Evolutionary conservation across 805 yeast genomes (phyloP).

Genomic region (Candida montana): DNA sequence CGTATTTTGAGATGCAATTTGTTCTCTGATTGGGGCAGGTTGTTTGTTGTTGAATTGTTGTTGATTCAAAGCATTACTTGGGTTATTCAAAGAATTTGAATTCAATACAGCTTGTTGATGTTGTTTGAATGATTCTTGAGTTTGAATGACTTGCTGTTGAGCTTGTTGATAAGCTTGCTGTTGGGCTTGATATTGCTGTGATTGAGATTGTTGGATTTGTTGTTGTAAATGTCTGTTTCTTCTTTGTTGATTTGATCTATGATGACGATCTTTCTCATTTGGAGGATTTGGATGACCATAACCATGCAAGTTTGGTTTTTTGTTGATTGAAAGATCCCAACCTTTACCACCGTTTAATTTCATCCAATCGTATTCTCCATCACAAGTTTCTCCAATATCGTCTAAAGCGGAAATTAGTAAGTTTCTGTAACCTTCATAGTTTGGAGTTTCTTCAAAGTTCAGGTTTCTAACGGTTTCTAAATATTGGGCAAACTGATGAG

Average conservation of each 20-base stretch:
- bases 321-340: slow-evolving; percentile 86
- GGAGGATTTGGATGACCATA: slow-evolving; percentile 69
- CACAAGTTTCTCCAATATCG: slow-evolving; percentile 64
- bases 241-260: slow-evolving; percentile 25
- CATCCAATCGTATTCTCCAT: slow-evolving; percentile 98
- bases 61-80: slow-evolving; percentile 22
- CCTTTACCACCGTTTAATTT: slow-evolving; percentile 91
- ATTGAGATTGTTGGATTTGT: slow-evolving; percentile 19
- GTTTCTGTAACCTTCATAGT: slow-evolving; percentile 78
- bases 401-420: slow-evolving; percentile 74
- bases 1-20: slow-evolving; percentile 20
- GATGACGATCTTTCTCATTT: slow-evolving; percentile 25
- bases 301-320: slow-evolving; percentile 92
- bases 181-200: slow-evolving; percentile 17
- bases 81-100: slow-evolving; percentile 10
- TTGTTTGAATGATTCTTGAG: slow-evolving; percentile 15
- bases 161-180: slow-evolving; percentile 15
- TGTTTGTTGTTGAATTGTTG: slow-evolving; percentile 27
- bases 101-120: slow-evolving; percentile 2
- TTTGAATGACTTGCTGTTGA: slow-evolving; percentile 13
- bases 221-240: slow-evolving; percentile 25
- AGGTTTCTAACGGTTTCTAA: slow-evolving; percentile 82
- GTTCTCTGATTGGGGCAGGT: slow-evolving; percentile 27
- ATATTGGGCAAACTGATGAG: slow-evolving; percentile 90
- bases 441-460: slow-evolving; percentile 91